Percentiles rank a stretch among this genome's conserved stretches.
These are phyloP conservation scores for Auriscalpium orientale DNA, from an alignment of 768 basidiomycete species.

Conservation along the genomic window DNA sequence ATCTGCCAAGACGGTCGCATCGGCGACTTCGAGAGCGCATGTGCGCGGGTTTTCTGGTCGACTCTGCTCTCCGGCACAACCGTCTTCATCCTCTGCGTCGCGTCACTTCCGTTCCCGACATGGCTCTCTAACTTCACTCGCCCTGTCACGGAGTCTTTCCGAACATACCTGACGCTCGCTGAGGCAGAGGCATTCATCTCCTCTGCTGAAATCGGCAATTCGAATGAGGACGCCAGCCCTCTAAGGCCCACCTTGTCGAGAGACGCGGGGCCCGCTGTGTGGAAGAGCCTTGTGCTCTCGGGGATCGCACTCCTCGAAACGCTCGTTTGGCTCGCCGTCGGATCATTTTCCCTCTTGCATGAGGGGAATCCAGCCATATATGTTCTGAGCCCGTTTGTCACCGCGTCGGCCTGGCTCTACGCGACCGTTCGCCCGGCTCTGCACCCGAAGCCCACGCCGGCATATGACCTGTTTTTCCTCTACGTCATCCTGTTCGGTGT, in stretches of 20 bases:
- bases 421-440: slow-evolving; percentile 47
- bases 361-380: slow-evolving; percentile 25
- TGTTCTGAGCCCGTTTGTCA: slow-evolving; percentile 35
- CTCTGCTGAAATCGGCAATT: not conserved
- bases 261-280: too few relatives aligned
- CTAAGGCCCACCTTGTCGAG: too few relatives aligned
- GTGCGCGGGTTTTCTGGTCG: not conserved
- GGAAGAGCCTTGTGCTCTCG: slow-evolving; percentile 50
- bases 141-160: not conserved
- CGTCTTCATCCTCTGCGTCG: not conserved
- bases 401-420: slow-evolving; percentile 60
- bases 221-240: too few relatives aligned
- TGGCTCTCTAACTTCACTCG: not conserved
- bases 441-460: slow-evolving; percentile 47
- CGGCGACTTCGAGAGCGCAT: not conserved
- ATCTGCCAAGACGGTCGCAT: not conserved
- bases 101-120: not conserved
- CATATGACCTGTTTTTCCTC: slow-evolving; percentile 55
- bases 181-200: not conserved
- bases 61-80: not conserved
- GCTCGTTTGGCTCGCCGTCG: slow-evolving; percentile 53
- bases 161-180: not conserved
- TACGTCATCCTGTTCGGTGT: slow-evolving; percentile 42
- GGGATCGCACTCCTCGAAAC: slow-evolving; percentile 43
- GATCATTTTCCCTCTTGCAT: slow-evolving; percentile 43